Percentiles rank a stretch among this genome's conserved stretches.
These are phyloP conservation scores for Cercospora sesami DNA, from an alignment of 2,329 filamentous ascomycete genomes.

Conservation along the genomic window DNA sequence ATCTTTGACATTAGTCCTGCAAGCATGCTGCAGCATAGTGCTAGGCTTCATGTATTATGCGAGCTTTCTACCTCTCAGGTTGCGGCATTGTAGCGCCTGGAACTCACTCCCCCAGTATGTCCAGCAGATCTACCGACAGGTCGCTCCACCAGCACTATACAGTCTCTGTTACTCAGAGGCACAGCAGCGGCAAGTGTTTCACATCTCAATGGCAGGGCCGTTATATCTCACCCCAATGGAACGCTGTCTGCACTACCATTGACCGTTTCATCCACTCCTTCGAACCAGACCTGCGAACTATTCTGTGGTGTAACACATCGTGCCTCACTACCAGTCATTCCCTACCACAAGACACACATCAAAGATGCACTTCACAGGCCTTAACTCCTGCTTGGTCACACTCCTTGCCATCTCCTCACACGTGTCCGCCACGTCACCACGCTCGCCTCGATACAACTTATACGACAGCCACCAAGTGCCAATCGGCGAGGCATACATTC, in stretches of 20 bases:
- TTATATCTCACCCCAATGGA: slow-evolving; percentile 21
- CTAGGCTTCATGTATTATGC: neutral
- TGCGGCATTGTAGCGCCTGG: neutral
- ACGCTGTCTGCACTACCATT: slow-evolving; percentile 14
- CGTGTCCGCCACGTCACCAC: neutral
- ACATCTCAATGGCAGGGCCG: neutral
- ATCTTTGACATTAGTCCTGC: slow-evolving; percentile 7
- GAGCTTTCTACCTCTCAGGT: slow-evolving; percentile 1
- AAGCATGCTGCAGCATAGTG: neutral
- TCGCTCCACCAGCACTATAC: neutral
- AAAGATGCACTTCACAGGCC: slow-evolving; percentile 20
- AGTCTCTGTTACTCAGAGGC: slow-evolving; percentile 18
- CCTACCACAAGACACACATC: slow-evolving; percentile 7
- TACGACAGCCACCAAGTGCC: slow-evolving; percentile 19
- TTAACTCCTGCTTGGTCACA: neutral
- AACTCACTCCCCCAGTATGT: neutral
- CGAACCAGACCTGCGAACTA: slow-evolving; percentile 6
- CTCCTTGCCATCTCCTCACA: slow-evolving; percentile 11
- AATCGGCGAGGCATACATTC: slow-evolving; percentile 11
- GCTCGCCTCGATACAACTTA: slow-evolving; percentile 3
- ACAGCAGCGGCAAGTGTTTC: slow-evolving; percentile 25
- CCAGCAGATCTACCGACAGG: slow-evolving; percentile 7
- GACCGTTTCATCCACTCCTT: slow-evolving; percentile 17
- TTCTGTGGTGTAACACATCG: slow-evolving; percentile 18
- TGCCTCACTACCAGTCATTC: slow-evolving; percentile 7